Evolutionary conservation across 306 rosid genomes (phyloP), one percentile per base, ranked within the genome.

Genomic region (Pterocarpus macrocarpus): DNA sequence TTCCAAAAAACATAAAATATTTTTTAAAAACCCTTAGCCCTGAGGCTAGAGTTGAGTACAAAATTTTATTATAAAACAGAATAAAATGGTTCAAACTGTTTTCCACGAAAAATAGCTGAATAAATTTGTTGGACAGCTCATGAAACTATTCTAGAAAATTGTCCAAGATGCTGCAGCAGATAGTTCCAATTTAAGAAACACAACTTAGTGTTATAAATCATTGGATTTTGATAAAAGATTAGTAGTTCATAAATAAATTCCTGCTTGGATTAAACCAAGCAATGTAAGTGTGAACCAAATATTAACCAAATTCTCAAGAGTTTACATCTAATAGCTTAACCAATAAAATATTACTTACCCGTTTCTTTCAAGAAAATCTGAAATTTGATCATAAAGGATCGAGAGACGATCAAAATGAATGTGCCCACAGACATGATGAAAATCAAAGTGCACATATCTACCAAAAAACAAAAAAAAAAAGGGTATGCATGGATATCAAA

Each of bases 391-490:
- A 77, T 89, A 91, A 72, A 95, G 97, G 74, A 93, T 88, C 5
- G 97, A 92, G 72, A 95, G 98, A 78, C 92, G 96, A 76, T 95
- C 99, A 73, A 93, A 95, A 91, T 93, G 98, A 87, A 95, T 69
- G 36, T 93, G 99, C 73, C 99, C 99, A 57, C 99, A 95, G 76
- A 95, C 81, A 35, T 85, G 96, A 86, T 95, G 99, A 73, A 93
- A 95, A 87, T 95, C 99, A 39, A 95, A 95, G 88, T 93, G 99
- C 90, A 92, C 80, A 87, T 95, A 95, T 88, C 98, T 95, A 75
- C 89, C 90, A 76, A 68, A 62, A 72, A n/a, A n/a, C n/a, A 13
- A 34, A 66, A 68, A 16, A 4, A 62, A 72, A 15, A 34, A 66
- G 58, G 11, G 9, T 66, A 80, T 30, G 44, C 75, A 71, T 70